Conservation (phyloP, 495 filamentous ascomycete genomes). For the Delitschia confertaspora region DNA sequence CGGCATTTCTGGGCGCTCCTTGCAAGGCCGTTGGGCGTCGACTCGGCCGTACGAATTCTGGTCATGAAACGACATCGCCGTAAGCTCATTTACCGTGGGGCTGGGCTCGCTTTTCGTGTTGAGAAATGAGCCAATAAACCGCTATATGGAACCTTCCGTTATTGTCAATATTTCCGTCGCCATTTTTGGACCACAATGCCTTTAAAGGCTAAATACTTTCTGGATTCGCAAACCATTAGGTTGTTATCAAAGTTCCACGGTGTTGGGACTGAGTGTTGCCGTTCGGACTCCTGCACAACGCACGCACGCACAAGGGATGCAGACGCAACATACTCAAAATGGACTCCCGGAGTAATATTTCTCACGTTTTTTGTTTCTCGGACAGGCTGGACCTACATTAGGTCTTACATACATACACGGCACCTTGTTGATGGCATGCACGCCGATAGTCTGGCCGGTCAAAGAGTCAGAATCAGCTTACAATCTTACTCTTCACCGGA, state of each 20-base stretch:
- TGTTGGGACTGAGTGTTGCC: no score
- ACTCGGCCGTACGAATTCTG: background rate
- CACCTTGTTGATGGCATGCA: no score
- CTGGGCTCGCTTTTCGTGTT: slow-evolving; percentile 19
- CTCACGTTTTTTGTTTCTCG: no score
- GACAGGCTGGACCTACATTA: no score
- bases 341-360: no score
- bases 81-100: slow-evolving; percentile 22
- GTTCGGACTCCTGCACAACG: no score
- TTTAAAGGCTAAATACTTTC: slow-evolving; percentile 28
- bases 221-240: slow-evolving; percentile 1
- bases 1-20: no score
- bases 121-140: slow-evolving; percentile 27
- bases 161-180: slow-evolving; percentile 30
- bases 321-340: no score
- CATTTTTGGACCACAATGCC: slow-evolving; percentile 18
- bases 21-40: slow-evolving; percentile 13
- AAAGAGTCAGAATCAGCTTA: slow-evolving; percentile 22
- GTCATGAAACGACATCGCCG: slow-evolving; percentile 16
- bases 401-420: no score
- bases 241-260: slow-evolving; percentile 26
- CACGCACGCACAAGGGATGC: no score
- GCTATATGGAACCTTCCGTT: slow-evolving; percentile 26
- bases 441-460: no score
- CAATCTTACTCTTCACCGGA: slow-evolving; percentile 13